Base-by-base conservation (phyloP, 2,329 filamentous ascomycete genomes). In the Trichothecium sympodiale region DNA sequence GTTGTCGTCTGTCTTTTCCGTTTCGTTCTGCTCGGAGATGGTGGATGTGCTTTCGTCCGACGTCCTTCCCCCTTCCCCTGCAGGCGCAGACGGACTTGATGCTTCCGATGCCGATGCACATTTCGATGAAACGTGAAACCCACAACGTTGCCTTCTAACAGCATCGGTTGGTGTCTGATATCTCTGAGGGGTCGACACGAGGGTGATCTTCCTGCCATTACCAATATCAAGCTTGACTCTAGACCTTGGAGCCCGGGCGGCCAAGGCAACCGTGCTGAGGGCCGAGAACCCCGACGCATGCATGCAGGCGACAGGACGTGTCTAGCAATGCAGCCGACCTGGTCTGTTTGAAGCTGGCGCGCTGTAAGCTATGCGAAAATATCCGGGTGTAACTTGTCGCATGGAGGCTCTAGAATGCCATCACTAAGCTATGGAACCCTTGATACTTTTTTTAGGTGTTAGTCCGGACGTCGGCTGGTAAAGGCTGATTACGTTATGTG, bases 231-330 rank as follows among this genome's bases (percentile, higher is more conserved):
- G 15, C 23, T 29, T 34, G 25, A 30, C 33, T 29, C 31, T 29
- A 12, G 28, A 36, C 17, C 38, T 23, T 8, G 39, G 35, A 25
- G 20, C 31, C 15, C 34, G 32, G 30, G 33, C 37, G 33, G 37
- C 34, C 31, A 36, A 35, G 37, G 34, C 33, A 18, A 36, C 37
- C 40, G 37, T 32, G n/a, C 31, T 36, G n/a, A 39, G 31, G 34
- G 37, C 39, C 18, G 33, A 15, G 17, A 31, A 27, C 17, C 33
- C 37, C 28, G 37, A 34, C 26, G 31, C 34, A 26, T 39, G 40
- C 40, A 41, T 41, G 20, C 20, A 10, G 20, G 27, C 37, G 35
- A 33, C 16, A 35, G 27, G n/a, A 30, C 6, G 29, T 6, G 6
- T 14, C 29, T 17, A 13, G 5, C 6, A 13, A 30, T 13, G 29